Evolutionary conservation across 495 filamentous ascomycete species (phyloP).

Genomic region (Melanomma pulvis-pyrius): DNA sequence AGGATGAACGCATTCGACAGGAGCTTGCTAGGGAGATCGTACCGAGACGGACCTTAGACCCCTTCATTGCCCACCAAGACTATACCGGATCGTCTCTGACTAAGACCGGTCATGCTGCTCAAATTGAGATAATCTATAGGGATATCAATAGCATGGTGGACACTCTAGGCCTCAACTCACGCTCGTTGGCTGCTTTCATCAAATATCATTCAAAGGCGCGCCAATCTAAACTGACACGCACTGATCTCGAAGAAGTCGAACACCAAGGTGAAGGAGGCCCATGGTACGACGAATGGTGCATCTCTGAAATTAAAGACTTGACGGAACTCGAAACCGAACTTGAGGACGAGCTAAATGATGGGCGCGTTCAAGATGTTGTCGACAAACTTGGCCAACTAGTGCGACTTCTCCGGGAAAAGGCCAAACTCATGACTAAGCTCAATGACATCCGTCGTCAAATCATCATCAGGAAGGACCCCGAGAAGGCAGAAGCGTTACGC

Average conservation of each 20-base stretch:
- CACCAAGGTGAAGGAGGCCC: conserved; percentile 50
- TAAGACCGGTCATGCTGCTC: conserved; percentile 66
- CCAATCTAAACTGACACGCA: conserved; percentile 51
- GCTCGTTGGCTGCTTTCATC: conserved; percentile 72
- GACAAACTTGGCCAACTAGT: conserved; percentile 64
- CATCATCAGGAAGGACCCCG: conserved; percentile 62
- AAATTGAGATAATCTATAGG: conserved; percentile 83
- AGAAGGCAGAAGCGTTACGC: conserved; percentile 59
- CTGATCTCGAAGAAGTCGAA: conserved; percentile 59
- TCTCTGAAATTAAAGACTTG: conserved; percentile 72
- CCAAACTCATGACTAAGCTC: conserved; percentile 68
- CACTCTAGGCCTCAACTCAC: conserved; percentile 83
- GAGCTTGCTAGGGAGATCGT: conserved; percentile 58
- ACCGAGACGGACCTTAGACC: conserved; percentile 57
- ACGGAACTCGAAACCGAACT: conserved; percentile 58
- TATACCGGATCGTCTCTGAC: conserved; percentile 62
- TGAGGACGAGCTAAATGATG: conserved; percentile 63
- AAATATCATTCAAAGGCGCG: conserved; percentile 62
- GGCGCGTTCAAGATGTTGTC: conserved; percentile 64
- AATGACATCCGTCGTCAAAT: conserved; percentile 74
- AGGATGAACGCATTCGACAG: conserved; percentile 63
- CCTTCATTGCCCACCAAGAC: conserved; percentile 70
- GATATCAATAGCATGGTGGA: conserved; percentile 98
- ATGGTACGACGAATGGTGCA: conserved; percentile 64
- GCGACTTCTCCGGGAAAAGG: conserved; percentile 64